Evolutionary conservation across 106 monocot genomes (phyloP), one percentile per base, ranked within the genome.

Genomic region (Dioscorea alata): DNA sequence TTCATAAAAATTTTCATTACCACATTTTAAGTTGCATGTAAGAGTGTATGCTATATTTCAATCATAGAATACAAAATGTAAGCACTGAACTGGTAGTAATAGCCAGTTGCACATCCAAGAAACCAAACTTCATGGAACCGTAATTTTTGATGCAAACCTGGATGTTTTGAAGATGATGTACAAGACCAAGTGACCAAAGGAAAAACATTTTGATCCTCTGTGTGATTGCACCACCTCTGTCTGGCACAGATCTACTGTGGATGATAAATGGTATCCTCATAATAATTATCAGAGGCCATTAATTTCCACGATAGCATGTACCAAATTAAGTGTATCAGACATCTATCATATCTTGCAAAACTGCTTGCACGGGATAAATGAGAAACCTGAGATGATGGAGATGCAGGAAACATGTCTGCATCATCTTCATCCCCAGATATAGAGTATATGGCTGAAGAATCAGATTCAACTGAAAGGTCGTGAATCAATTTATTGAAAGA

Each of bases 401-500:
- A 90, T 19, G 77, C 25, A 78, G 92, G 93, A 66, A 61, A 32
- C 31, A 77, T 75, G 69, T 64, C 49, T 28, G 28, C 28, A 50
- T 90, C 87, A 59, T 93, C 87, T 65, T 99, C 92, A 50, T 99
- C 97, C 12, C 84, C 82, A 69, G 86, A 76, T 21, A 61, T 31
- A 65, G 87, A 84, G 42, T 85, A 87, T 42, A 49, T 60, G 61
- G 51, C 66, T 34, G 85, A 88, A 52, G 66, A 42, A 49, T 99
- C 92, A 69, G 85, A 84, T 75, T 99, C 85, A n/a, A 83, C 68
- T 59, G 95, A 91, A 59, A 99, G 87, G 42, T 99, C 90, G 71
- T 99, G 92, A 64, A 99, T 76, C 70, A 99, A 87, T 70, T 87
- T 69, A 49, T 99, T 99, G 77, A 99, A 99, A 69, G 97, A 99